Percentiles rank a stretch among this genome's conserved stretches.
Conservation (phyloP, 2,329 filamentous ascomycete genomes). For the Epicoccum nigrum region DNA sequence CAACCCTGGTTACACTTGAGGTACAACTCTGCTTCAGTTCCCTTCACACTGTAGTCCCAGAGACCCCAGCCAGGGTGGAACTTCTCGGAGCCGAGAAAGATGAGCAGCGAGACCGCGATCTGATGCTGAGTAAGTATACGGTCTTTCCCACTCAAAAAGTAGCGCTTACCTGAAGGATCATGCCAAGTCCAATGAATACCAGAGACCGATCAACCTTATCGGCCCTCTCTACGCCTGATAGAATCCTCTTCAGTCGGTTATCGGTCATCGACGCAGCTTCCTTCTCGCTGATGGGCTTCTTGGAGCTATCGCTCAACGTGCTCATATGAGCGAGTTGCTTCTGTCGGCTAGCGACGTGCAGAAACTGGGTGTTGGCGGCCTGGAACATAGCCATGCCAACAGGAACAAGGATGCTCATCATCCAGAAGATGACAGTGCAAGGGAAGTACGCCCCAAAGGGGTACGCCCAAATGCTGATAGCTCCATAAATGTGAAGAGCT, state of each 20-base stretch:
- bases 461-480: conserved; percentile 33
- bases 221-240: conserved; percentile 30
- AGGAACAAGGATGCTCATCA: conserved; percentile 43
- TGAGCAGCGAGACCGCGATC: conserved; percentile 35
- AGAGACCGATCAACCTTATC: conserved; percentile 38
- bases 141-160: background rate
- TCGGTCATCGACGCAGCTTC: conserved; percentile 30
- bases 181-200: conserved; percentile 36
- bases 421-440: conserved; percentile 40
- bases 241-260: conserved; percentile 33
- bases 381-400: conserved; percentile 43
- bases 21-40: conserved; percentile 31
- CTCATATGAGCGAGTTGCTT: conserved; percentile 39
- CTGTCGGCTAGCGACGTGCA: conserved; percentile 41
- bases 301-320: conserved; percentile 27
- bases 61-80: conserved; percentile 43
- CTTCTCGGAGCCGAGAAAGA: conserved; percentile 42
- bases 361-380: conserved; percentile 44
- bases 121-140: conserved; percentile 9
- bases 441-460: conserved; percentile 30
- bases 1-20: conserved; percentile 41
- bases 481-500: conserved; percentile 37
- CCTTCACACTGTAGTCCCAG: conserved; percentile 36
- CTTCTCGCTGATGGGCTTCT: conserved; percentile 30
- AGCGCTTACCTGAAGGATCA: conserved; percentile 33